phyloP scores from a whole-genome alignment of 495 filamentous ascomycete genomes.

The Podospora fimiseda region DNA sequence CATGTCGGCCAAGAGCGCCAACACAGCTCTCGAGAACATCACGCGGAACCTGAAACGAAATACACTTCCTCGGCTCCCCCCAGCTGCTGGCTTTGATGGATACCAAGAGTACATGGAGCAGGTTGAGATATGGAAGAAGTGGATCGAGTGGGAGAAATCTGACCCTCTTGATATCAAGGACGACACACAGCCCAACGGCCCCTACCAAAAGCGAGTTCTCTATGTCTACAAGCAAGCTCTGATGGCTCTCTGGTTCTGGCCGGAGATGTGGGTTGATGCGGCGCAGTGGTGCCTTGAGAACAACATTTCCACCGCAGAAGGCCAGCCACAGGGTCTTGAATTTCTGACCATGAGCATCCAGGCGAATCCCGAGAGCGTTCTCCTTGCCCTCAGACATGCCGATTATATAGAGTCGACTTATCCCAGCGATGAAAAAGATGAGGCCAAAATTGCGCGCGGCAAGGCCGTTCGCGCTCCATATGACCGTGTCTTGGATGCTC shows the following conservation, averaged over 20 bases:
- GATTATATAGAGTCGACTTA: constrained; percentile 74
- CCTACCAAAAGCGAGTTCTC: constrained; percentile 69
- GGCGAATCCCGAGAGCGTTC: constrained; percentile 88
- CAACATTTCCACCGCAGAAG: constrained; percentile 50
- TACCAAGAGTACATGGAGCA: constrained; percentile 79
- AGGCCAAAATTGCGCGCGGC: constrained; percentile 60
- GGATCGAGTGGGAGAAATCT: constrained; percentile 90
- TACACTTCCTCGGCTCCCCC: constrained; percentile 73
- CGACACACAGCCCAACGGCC: constrained; percentile 73
- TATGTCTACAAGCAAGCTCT: constrained; percentile 91
- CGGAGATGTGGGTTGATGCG: constrained; percentile 92
- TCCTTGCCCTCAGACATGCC: constrained; percentile 81
- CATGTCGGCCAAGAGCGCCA: constrained; percentile 85
- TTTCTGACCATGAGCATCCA: constrained; percentile 75
- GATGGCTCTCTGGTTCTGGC: constrained; percentile 90
- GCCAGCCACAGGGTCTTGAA: constrained; percentile 52
- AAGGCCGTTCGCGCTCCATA: constrained; percentile 73
- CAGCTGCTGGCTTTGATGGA: constrained; percentile 77
- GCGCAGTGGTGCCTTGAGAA: constrained; percentile 89
- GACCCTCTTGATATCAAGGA: constrained; percentile 77
- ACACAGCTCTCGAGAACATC: constrained; percentile 76
- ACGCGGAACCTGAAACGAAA: constrained; percentile 71
- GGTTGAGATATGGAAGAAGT: constrained; percentile 85
- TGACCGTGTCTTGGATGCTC: constrained; percentile 71
- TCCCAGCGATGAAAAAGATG: constrained; percentile 63